These are phyloP conservation scores for Pyricularia sp. DNA, from an alignment of 2,329 filamentous ascomycete species.

Conservation along the genomic window DNA sequence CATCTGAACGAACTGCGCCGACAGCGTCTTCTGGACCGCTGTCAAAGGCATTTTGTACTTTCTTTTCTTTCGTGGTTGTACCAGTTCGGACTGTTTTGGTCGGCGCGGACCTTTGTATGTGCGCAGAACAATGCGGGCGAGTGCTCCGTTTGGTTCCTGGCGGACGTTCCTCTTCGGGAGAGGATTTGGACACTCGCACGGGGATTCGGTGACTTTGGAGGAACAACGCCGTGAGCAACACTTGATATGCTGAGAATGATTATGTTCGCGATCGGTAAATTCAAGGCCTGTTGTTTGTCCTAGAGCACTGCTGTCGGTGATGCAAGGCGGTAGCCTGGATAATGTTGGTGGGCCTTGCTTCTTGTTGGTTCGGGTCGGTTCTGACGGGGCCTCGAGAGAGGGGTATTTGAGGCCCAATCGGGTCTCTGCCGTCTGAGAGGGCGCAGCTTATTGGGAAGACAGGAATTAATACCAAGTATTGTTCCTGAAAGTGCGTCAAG, in stretches of 20 bases:
- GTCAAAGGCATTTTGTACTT: constrained; percentile 10
- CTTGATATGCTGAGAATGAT: no score
- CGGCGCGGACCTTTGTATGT: neutral
- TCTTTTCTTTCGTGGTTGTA: neutral
- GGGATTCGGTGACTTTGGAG: neutral
- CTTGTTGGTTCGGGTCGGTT: neutral
- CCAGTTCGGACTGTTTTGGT: neutral
- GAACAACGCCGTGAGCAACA: no score
- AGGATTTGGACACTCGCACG: neutral
- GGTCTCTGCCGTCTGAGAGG: neutral
- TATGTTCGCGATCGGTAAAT: neutral
- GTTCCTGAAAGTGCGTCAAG: neutral
- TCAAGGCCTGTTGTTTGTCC: neutral
- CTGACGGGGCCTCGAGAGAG: neutral
- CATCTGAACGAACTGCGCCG: constrained; percentile 30
- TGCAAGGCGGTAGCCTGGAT: neutral
- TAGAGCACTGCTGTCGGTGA: neutral
- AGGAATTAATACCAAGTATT: neutral
- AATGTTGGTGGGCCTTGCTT: neutral
- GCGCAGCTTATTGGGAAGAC: neutral
- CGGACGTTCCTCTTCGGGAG: neutral
- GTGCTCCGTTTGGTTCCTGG: neutral
- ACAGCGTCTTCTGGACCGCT: constrained; percentile 25
- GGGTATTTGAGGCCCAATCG: neutral
- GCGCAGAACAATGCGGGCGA: neutral